Percentiles rank a stretch among this genome's conserved stretches.
Evolutionary conservation across 2,329 filamentous ascomycete genomes (phyloP).

Genomic region (Dendrostoma leiphaemia): DNA sequence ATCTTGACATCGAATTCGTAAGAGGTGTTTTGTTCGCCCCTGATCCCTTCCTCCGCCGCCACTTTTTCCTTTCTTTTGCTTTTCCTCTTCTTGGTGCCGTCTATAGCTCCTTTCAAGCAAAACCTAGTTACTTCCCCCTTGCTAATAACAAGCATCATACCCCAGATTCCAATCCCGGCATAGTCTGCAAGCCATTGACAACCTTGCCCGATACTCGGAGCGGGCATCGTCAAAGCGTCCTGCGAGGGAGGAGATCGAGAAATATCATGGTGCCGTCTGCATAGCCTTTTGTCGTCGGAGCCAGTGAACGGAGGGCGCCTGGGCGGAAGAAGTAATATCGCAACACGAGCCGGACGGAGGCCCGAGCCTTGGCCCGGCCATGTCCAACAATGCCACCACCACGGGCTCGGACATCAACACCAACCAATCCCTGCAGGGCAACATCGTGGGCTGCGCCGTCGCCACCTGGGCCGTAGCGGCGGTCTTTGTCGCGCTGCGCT

Average conservation of each 20-base stretch:
- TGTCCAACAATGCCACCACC: conserved; percentile 13
- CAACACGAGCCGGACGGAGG: not conserved
- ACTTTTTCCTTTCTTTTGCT: not conserved
- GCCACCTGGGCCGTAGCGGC: conserved; percentile 25
- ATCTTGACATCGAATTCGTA: not conserved
- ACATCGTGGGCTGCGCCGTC: conserved; percentile 15
- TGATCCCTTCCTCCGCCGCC: not conserved
- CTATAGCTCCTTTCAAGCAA: not conserved
- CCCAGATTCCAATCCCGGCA: not conserved
- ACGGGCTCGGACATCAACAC: conserved; percentile 3
- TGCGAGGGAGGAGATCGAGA: not conserved
- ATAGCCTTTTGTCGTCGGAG: not conserved
- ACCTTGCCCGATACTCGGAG: not conserved
- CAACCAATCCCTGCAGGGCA: conserved; percentile 9
- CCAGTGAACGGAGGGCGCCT: not conserved
- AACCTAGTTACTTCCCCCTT: not conserved
- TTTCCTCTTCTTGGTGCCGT: not conserved
- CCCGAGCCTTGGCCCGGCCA: no score
- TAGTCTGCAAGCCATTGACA: not conserved
- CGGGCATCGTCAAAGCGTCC: not conserved
- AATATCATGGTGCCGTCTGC: conserved; percentile 7
- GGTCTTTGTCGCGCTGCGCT: conserved; percentile 26
- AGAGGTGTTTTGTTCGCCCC: not conserved
- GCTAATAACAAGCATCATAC: not conserved
- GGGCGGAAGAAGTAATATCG: not conserved